Base-by-base conservation (phyloP, 2,329 filamentous ascomycete genomes). In the Colletotrichum lentis region DNA sequence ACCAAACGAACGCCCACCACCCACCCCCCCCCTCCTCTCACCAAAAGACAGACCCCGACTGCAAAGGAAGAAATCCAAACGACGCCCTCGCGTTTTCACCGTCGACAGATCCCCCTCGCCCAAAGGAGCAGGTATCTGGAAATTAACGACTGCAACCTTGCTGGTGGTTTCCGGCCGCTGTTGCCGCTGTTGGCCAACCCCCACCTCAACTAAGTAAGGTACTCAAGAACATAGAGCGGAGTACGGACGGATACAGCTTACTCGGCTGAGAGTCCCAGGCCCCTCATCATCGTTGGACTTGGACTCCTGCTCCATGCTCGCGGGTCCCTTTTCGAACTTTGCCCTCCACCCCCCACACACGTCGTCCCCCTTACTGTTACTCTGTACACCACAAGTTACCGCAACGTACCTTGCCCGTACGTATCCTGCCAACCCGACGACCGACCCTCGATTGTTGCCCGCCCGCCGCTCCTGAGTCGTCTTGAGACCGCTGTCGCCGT, bases 81-180 rank as follows among this genome's bases (percentile, higher is more conserved):
- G 56, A 49, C 56, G 20, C 44, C 44, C 24, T 35, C 61, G 52
- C 46, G 27, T 53, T 56, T 39, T 37, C 61, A 47, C 49, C 62
- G 37, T 69, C 67, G 53, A 67, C 53, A 52, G 46, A 62, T 62
- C 52, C 56, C 31, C 47, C 49, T 59, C 55, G 43, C 39, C 52
- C 58, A 47, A 57, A 64, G 39, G 57, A 53, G 37, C 70, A 70
- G 67, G 67, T 62, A 62, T 67, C 62, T 69, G 70, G 70, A 69
- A 71, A 71, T 71, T 71, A 71, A 64, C 58, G 54, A 59, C 52
- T 71, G 70, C 66, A 70, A 71, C 70, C 65, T 69, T 66, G 67
- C 67, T 67, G 65, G 65, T 67, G 65, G 47, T 62, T 16, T 41
- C 54, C 39, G 62, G 57, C 65, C 65, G 54, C 53, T 64, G 65